These are phyloP conservation scores for Microbotryum scabiosae DNA, from an alignment of 1,284 basidiomycete species.

Conservation along the genomic window DNA sequence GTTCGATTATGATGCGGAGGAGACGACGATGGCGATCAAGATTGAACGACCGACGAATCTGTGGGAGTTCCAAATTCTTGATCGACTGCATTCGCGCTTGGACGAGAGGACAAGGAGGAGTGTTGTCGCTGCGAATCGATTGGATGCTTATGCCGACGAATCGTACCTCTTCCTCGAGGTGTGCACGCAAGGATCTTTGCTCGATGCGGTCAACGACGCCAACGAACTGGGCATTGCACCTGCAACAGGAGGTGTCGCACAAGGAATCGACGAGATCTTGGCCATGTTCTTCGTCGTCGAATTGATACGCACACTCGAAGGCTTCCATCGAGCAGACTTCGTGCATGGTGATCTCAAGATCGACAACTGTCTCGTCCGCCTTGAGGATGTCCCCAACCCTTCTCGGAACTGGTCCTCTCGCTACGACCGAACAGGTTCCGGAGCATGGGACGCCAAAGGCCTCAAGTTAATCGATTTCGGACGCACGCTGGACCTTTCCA, in stretches of 20 bases:
- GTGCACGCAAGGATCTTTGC: constrained; percentile 81
- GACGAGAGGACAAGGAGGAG: constrained; percentile 52
- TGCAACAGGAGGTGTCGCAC: constrained; percentile 34
- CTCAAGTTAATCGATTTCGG: constrained; percentile 95
- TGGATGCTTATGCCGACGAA: constrained; percentile 81
- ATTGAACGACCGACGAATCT: constrained; percentile 78
- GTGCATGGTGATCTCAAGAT: constrained; percentile 99
- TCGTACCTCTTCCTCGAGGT: constrained; percentile 82
- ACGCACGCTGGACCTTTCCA: constrained; percentile 72
- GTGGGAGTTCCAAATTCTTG: constrained; percentile 90
- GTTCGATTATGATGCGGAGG: constrained; percentile 51
- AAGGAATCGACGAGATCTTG: constrained; percentile 75
- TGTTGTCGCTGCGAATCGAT: constrained; percentile 52
- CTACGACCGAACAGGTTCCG: constrained; percentile 65
- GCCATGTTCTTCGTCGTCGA: constrained; percentile 94
- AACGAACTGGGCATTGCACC: constrained; percentile 53
- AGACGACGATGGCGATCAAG: constrained; percentile 75
- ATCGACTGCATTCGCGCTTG: constrained; percentile 62
- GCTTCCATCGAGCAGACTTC: constrained; percentile 69
- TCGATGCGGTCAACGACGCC: constrained; percentile 86
- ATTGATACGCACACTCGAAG: constrained; percentile 72
- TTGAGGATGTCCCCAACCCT: constrained; percentile 62
- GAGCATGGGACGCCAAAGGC: constrained; percentile 81
- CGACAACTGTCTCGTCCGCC: constrained; percentile 89
- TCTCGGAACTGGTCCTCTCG: constrained; percentile 58